Evolutionary conservation across 2,329 filamentous ascomycete species (phyloP).

Genomic region (Neopestalotiopsis rosae): DNA sequence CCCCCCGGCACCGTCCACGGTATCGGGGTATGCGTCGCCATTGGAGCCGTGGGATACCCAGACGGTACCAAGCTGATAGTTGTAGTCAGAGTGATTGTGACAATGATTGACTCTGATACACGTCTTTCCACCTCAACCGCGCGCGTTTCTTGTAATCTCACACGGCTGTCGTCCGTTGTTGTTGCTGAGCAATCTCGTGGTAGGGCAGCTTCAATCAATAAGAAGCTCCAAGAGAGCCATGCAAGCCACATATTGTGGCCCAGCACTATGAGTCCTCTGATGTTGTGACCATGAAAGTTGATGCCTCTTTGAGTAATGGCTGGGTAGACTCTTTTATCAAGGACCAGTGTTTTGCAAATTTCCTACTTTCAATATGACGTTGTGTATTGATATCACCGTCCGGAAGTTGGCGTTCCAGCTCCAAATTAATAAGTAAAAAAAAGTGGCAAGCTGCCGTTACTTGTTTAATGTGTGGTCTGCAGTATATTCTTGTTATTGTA

Average conservation of each 20-base stretch:
- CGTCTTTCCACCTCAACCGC: not conserved
- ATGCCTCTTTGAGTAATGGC: not conserved
- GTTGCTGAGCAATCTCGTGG: not conserved
- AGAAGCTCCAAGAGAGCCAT: not conserved
- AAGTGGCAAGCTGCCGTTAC: not conserved
- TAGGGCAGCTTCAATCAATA: not conserved
- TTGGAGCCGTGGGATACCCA: not conserved
- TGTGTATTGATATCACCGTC: not conserved
- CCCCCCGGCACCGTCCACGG: constrained; percentile 2
- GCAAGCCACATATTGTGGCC: constrained; percentile 4
- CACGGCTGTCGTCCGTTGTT: not conserved
- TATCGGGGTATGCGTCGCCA: not conserved
- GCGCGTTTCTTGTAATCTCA: not conserved
- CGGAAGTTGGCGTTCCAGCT: not conserved
- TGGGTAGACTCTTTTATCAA: not conserved
- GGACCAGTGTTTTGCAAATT: not conserved
- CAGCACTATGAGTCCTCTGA: not conserved
- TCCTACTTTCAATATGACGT: not conserved
- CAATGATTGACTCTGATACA: not conserved
- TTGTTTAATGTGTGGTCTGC: not conserved
- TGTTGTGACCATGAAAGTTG: not conserved
- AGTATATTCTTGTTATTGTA: not conserved
- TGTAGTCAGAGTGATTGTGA: constrained; percentile 11
- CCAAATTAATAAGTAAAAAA: not conserved
- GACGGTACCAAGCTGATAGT: not conserved